Base-by-base conservation (phyloP, 176 grass and related monocot species). In the Aegilops longissima region DNA sequence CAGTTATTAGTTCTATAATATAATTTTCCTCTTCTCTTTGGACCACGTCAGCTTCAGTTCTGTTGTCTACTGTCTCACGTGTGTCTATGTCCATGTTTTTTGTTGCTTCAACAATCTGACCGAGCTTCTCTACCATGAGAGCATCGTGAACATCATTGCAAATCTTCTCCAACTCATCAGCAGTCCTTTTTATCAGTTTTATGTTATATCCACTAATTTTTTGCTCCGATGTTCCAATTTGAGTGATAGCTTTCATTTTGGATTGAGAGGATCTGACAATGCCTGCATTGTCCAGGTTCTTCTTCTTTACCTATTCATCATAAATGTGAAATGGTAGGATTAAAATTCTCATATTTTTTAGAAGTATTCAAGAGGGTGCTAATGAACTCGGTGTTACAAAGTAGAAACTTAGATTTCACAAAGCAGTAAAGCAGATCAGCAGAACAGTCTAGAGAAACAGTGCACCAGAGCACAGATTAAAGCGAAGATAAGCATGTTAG, bases 121-220 rank as follows among this genome's bases (percentile, higher is more conserved):
- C 67, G 25, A 87, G 56, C 33, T 87, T 87, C 25, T 87, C 77
- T 51, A 35, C 24, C 77, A 63, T 10, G 18, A 87, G 85, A 80
- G 85, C 77, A 0, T 73, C 58, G 11, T 61, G 20, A 24, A 87
- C 54, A n/a, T 80, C 38, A 8, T 80, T 56, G 23, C 66, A 87
- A 5, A 80, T 80, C 24, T 33, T 59, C 70, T 86, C 51, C 17
- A 86, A 17, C 16, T 80, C 1, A 0, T 63, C 25, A 9, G 31
- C 76, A 72, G 38, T 71, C 16, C 1, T 4, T 47, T 4, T 42
- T 34, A 80, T 80, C 6, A 4, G 23, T 3, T 1, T 4, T 62
- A 86, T 34, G 16, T 72, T 24, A 61, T 29, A 27, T 59, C 10
- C 42, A 45, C 4, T 61, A 3, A 79, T 1, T 70, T 78, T n/a